phyloP scores from a whole-genome alignment of 805 yeast genomes.

The Lachancea nothofagi region DNA sequence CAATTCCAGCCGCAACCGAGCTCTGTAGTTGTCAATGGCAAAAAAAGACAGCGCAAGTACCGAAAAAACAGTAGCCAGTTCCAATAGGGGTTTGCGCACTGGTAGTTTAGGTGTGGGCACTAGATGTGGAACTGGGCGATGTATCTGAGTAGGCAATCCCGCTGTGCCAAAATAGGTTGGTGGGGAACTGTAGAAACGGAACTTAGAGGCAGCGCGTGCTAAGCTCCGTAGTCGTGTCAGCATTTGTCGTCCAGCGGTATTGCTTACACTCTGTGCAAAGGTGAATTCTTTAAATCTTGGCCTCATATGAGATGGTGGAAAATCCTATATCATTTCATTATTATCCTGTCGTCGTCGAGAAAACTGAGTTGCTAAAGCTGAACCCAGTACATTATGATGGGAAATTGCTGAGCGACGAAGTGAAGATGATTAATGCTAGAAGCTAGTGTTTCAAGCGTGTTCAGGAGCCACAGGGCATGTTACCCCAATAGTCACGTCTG shows the following conservation, averaged over 20 bases:
- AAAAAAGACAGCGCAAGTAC: constrained; percentile 42
- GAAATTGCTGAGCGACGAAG: too few relatives aligned
- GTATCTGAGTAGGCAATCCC: constrained; percentile 2
- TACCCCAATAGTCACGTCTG: background rate
- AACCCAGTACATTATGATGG: too few relatives aligned
- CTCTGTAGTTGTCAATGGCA: constrained; percentile 47
- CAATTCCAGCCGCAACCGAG: constrained; percentile 35
- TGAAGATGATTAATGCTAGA: too few relatives aligned
- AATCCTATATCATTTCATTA: background rate
- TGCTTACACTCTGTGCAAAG: too few relatives aligned
- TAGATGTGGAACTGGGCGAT: background rate
- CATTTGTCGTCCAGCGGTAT: background rate
- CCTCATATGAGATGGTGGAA: background rate
- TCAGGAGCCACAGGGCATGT: background rate
- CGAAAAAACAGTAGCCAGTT: constrained; percentile 39
- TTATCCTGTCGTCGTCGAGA: background rate
- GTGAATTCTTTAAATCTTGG: too few relatives aligned
- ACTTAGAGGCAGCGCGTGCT: background rate
- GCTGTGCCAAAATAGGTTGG: constrained; percentile 15
- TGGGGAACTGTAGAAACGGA: constrained; percentile 7
- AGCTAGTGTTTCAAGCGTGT: too few relatives aligned
- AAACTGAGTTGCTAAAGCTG: background rate
- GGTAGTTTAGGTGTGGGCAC: background rate
- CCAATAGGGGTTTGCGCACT: constrained; percentile 28
- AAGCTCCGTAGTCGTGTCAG: background rate